Evolutionary conservation across 345 rosid genomes (phyloP).

Genomic region (Gossypium arboreum): DNA sequence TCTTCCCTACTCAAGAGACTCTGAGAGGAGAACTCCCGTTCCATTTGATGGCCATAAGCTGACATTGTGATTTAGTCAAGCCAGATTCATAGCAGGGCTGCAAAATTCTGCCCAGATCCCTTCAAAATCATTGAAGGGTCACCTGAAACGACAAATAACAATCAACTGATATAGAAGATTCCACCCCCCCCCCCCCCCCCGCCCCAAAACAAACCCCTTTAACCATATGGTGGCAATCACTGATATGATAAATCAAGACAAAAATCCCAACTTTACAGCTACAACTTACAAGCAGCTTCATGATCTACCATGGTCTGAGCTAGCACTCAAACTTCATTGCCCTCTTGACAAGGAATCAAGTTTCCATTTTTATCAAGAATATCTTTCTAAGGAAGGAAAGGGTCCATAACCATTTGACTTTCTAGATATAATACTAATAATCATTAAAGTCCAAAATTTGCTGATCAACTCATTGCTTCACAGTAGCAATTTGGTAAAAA

Average conservation of each 20-base stretch:
- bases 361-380: neutral
- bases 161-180: neutral
- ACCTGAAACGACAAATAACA: constrained; percentile 14
- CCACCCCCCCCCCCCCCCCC: neutral
- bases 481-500: neutral
- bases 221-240: neutral
- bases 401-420: neutral
- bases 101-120: constrained; percentile 17
- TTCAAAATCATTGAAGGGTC: constrained; percentile 25
- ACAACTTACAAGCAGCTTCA: constrained; percentile 11
- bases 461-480: neutral
- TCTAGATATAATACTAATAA: neutral
- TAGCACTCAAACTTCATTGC: constrained; percentile 18
- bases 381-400: neutral
- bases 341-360: neutral
- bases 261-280: neutral
- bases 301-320: constrained; percentile 6
- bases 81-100: constrained; percentile 16
- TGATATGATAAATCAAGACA: neutral
- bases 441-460: neutral
- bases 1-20: constrained; percentile 58
- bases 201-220: neutral
- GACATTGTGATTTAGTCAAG: constrained; percentile 47
- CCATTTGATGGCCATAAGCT: constrained; percentile 74
- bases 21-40: constrained; percentile 54